Conservation (phyloP, 2,329 filamentous ascomycete genomes). For the Coleophoma crateriformis region DNA sequence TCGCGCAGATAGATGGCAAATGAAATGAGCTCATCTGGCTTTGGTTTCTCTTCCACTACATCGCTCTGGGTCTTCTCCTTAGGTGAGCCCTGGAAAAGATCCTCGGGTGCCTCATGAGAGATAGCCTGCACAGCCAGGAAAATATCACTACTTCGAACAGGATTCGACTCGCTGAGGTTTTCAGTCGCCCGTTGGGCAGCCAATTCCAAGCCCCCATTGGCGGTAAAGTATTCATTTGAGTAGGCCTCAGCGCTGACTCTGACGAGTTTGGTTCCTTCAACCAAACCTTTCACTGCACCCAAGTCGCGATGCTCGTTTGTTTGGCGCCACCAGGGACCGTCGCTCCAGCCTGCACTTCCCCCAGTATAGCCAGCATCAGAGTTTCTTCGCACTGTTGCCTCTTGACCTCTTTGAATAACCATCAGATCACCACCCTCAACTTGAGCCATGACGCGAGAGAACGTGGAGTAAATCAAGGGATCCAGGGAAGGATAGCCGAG, state of each 20-base stretch:
- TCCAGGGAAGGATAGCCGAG: conserved; percentile 92
- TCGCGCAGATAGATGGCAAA: conserved; percentile 82
- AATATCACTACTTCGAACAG: conserved; percentile 86
- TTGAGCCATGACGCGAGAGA: conserved; percentile 96
- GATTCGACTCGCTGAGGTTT: conserved; percentile 76
- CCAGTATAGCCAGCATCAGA: conserved; percentile 54
- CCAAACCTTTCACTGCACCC: conserved; percentile 71
- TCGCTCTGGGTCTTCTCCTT: conserved; percentile 49
- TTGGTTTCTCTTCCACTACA: conserved; percentile 43
- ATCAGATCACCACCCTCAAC: conserved; percentile 94
- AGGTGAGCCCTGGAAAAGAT: conserved; percentile 60
- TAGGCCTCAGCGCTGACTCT: conserved; percentile 86
- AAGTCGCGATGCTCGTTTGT: conserved; percentile 66
- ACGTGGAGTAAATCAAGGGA: conserved; percentile 84
- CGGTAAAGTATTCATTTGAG: conserved; percentile 75
- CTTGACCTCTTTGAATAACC: conserved; percentile 88
- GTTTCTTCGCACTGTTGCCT: conserved; percentile 65
- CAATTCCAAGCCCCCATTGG: conserved; percentile 71
- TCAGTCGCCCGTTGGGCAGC: conserved; percentile 77
- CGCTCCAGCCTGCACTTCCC: conserved; percentile 69
- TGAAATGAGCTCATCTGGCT: conserved; percentile 55
- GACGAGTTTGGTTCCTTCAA: conserved; percentile 86
- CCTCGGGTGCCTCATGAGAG: conserved; percentile 53
- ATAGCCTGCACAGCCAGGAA: conserved; percentile 95
- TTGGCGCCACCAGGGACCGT: conserved; percentile 95